Evolutionary conservation across 2,329 filamentous ascomycete genomes (phyloP), one percentile per base, ranked within the genome.

Genomic region (Fusarium fracticaudum): DNA sequence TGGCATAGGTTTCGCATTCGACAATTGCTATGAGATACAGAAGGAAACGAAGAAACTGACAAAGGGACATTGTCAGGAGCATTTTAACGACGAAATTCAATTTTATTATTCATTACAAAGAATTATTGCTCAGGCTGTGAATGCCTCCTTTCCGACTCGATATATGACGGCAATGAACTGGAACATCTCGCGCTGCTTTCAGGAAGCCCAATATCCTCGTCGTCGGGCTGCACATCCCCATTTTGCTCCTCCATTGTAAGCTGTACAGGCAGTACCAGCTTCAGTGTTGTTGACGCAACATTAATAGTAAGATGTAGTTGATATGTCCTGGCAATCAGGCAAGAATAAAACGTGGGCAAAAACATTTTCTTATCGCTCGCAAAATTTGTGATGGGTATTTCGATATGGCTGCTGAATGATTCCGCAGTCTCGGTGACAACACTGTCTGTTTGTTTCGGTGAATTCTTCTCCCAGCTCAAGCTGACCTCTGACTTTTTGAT

Each of bases 291-390:
- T 6, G 65, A 60, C 14, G 45, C 53, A 29, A 67, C 15, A 15
- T 24, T 35, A 8, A 68, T 33, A 17, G 35, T 61, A 22, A 67
- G 6, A 35, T 68, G 53, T n/a, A 68, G 9, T 24, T 68, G 65
- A 24, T 68, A 68, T 35, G 63, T 60, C 33, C 63, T 68, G 29
- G 65, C 53, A 53, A 60, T 8, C 18, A 68, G 29, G 15, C 65
- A 68, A 18, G 65, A 68, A 35, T 68, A 67, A 44, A 68, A 68
- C 13, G 63, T 68, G 4, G 65, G 65, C 29, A 68, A 13, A 33
- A 68, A 67, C 22, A 67, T 53, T 44, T 41, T 68, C 26, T 67
- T 68, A 35, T 61, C 53, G 45, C 45, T 61, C 24, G 40, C 10
- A n/a, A 67, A 67, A 24, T 15, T 33, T 3, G 40, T 31, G 8